phyloP scores from a whole-genome alignment of 768 basidiomycete species.

The Holtermanniella nyarrowii region DNA sequence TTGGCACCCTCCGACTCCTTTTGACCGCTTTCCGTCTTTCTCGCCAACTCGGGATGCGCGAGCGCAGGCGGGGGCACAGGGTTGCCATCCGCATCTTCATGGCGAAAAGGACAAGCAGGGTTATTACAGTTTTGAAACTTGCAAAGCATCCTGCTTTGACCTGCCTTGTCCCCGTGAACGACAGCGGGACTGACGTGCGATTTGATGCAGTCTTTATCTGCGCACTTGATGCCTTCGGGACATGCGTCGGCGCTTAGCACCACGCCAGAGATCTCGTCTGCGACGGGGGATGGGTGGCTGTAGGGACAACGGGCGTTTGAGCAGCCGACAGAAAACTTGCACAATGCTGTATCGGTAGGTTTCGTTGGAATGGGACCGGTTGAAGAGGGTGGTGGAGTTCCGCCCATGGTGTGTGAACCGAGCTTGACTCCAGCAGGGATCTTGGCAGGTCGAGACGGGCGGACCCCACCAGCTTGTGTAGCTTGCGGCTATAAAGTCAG shows the following conservation, averaged over 20 bases:
- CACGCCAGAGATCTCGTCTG: conserved; percentile 85
- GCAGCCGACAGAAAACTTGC: conserved; percentile 88
- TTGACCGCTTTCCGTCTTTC: conserved; percentile 2
- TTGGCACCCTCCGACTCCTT: conserved; percentile 6
- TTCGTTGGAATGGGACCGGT: conserved; percentile 35
- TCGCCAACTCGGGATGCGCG: conserved; percentile 20
- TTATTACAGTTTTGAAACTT: conserved; percentile 42
- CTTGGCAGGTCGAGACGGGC: conserved; percentile 18
- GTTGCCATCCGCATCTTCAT: conserved; percentile 39
- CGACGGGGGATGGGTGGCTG: conserved; percentile 94
- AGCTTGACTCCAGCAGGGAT: conserved; percentile 31
- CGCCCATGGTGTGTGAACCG: conserved; percentile 28
- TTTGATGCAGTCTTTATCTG: conserved; percentile 87
- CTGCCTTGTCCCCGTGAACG: conserved; percentile 47
- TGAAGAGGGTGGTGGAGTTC: conserved; percentile 18
- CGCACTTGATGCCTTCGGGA: conserved; percentile 75
- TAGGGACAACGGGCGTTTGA: conserved; percentile 79
- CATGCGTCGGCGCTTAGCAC: conserved; percentile 91
- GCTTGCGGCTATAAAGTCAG: conserved; percentile 14
- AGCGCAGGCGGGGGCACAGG: conserved; percentile 37
- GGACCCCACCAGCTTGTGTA: conserved; percentile 8
- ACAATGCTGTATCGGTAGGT: conserved; percentile 48
- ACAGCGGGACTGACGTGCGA: conserved; percentile 83
- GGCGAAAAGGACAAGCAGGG: conserved; percentile 39
- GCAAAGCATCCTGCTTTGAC: conserved; percentile 33